Base-by-base conservation (phyloP, 805 yeast species). In the Metschnikowia santaceciliae region DNA sequence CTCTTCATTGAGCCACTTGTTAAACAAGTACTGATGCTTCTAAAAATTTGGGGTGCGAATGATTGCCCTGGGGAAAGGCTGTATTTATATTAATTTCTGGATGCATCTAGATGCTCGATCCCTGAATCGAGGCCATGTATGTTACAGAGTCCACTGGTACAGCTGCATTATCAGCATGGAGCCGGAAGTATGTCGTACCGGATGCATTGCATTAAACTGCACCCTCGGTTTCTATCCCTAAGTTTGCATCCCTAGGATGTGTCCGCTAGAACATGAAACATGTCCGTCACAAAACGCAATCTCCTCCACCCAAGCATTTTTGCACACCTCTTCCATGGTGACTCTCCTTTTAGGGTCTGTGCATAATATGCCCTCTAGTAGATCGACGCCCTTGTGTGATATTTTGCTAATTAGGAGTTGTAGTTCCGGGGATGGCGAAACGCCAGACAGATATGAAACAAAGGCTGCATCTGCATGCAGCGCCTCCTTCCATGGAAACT, bases 401-500 rank as follows among this genome's bases (percentile, higher is more conserved):
- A 42, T 14, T 11, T 20, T 33, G 30, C 32, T 36, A 26, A 6
- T 39, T 17, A 34, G 32, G n/a, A 37, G 42, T 17, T 10, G 26
- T 4, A 41, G 23, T 15, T 15, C 5, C 6, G 40, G n/a, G 8
- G 20, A n/a, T 3, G 30, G 20, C 3, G 20, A 33, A 2, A 20
- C n/a, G 8, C 32, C n/a, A 37, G 39, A 22, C 40, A 43, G 19
- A 36, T 37, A 57, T 35, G 48, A 49, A 10, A 34, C 49, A 42
- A 37, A 74, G 5, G 53, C 56, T 7, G 46, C 41, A 47, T 74
- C 76, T 23, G 66, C 60, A 19, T 57, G 54, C 26, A 60, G 59
- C 0, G 84, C 82, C 15, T 62, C 53, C 45, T 64, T 67, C 86
- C 86, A 81, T 2, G 82, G 82, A 38, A 70, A 72, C n/a, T 53